Base-by-base conservation (phyloP, 768 basidiomycete genomes). In the Naganishia friedmannii region DNA sequence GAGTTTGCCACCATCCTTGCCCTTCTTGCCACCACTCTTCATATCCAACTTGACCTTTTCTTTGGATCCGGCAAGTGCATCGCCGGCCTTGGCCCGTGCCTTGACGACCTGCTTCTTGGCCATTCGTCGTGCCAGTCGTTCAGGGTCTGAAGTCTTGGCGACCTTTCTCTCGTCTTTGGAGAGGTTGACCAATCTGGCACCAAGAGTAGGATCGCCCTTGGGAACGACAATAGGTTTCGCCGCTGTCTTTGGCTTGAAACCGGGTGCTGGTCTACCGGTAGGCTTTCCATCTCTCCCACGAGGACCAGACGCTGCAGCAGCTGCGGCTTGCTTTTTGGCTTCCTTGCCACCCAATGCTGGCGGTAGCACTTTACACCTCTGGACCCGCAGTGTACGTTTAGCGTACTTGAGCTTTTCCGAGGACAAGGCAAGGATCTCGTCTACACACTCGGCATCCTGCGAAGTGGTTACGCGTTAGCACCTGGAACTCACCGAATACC, bases 361-460 rank as follows among this genome's bases (percentile, higher is more conserved):
- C 83, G 28, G 87, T 63, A n/a, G 74, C 9, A 87, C 88, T 79
- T 92, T 95, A 83, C 93, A 97, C 45, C 90, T 87, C 77, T 97
- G 90, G 3, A 97, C 87, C 26, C 95, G 89, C 3, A 97, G 84
- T 75, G 89, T 92, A 73, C 93, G 91, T 80, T 95, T 96, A 21
- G 91, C 92, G 77, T 97, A 92, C 78, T 90, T 92, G 79, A 97
- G 87, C 73, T 89, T 90, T 54, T 79, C 83, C 21, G 86, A 83
- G 55, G 92, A 89, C 21, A 97, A 82, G 0, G 91, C 91, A 42
- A 99, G 84, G 53, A 97, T 80, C 82, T 97, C 93, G 78, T 99
- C 95, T 0, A 96, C 92, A 78, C 91, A 93, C 79, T 88, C 88
- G 0, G 88, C 88, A 73, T 96, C 92, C 94, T 98, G 73, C 9